Evolutionary conservation across 225 moss, liverwort and hornwort species (phyloP).

Genomic region (Pseudisothecium myosuroides): DNA sequence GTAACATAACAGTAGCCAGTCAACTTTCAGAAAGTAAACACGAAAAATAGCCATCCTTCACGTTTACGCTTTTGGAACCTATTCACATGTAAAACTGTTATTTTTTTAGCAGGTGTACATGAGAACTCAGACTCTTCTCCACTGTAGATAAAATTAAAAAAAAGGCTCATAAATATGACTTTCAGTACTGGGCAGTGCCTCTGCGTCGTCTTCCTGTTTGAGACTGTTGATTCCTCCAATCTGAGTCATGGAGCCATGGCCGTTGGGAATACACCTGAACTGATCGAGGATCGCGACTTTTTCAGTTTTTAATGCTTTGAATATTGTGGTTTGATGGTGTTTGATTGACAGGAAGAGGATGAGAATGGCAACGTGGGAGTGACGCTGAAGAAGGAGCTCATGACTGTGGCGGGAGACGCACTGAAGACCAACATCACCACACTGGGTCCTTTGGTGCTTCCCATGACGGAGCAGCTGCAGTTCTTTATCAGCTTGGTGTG

Average conservation of each 20-base stretch:
- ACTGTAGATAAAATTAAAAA: no score
- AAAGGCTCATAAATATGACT: neutral
- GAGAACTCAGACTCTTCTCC: no score
- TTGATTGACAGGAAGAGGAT: slow-evolving; percentile 33
- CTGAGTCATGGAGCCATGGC: neutral
- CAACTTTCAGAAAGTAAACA: neutral
- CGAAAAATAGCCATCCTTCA: neutral
- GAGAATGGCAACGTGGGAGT: slow-evolving; percentile 27
- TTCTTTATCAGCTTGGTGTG: slow-evolving; percentile 34
- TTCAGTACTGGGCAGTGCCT: neutral
- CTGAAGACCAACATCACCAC: slow-evolving; percentile 51
- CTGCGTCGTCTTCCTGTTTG: neutral
- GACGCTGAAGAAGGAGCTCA: slow-evolving; percentile 41
- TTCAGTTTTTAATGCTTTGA: no score
- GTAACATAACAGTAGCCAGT: neutral
- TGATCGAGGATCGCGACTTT: neutral
- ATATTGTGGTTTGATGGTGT: neutral
- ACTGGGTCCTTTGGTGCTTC: slow-evolving; percentile 40
- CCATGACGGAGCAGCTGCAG: slow-evolving; percentile 33
- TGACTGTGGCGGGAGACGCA: slow-evolving; percentile 51
- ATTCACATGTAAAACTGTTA: no score
- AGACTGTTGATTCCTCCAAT: neutral
- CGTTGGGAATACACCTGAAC: neutral
- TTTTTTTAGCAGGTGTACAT: neutral
- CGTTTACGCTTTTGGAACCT: neutral